A percentile compares a stretch with the other conserved stretches of the same genome.
These are phyloP conservation scores for Ustilaginoidea virens DNA, from an alignment of 2,329 filamentous ascomycete genomes.

Conservation along the genomic window DNA sequence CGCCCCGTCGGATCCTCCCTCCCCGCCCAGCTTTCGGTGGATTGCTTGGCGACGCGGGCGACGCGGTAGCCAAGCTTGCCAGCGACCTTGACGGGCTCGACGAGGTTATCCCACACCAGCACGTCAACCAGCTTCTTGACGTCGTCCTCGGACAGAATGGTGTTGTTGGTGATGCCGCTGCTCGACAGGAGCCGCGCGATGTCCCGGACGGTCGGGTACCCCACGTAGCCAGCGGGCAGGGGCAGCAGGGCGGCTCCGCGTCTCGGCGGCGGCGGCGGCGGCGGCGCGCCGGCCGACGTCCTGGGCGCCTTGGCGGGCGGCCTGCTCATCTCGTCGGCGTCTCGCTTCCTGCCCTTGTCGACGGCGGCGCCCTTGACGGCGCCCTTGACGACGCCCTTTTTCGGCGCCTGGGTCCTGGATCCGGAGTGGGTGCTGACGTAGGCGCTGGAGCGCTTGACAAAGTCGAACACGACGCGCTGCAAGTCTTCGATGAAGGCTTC, in stretches of 20 bases:
- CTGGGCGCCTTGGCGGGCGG: conserved; percentile 15
- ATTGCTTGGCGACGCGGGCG: conserved; percentile 31
- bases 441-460: conserved; percentile 58
- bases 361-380: conserved; percentile 32
- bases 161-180: conserved; percentile 56
- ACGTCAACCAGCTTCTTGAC: conserved; percentile 79
- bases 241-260: conserved; percentile 30
- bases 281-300: conserved; percentile 4
- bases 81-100: conserved; percentile 48
- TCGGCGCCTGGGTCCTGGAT: too few relatives aligned
- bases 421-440: conserved; percentile 31
- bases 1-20: conserved; percentile 20
- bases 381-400: conserved; percentile 34
- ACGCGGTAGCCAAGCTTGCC: conserved; percentile 37
- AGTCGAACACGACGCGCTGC: conserved; percentile 56
- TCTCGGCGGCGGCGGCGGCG: too few relatives aligned
- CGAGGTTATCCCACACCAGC: conserved; percentile 71
- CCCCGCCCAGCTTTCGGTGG: conserved; percentile 23
- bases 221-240: conserved; percentile 50
- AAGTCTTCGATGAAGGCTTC: conserved; percentile 73
- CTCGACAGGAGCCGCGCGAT: conserved; percentile 62
- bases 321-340: conserved; percentile 24
- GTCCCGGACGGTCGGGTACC: conserved; percentile 66
- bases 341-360: conserved; percentile 33
- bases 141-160: conserved; percentile 54